phyloP scores from a whole-genome alignment of 257 asterid species.

The Solanum appendiculatum region DNA sequence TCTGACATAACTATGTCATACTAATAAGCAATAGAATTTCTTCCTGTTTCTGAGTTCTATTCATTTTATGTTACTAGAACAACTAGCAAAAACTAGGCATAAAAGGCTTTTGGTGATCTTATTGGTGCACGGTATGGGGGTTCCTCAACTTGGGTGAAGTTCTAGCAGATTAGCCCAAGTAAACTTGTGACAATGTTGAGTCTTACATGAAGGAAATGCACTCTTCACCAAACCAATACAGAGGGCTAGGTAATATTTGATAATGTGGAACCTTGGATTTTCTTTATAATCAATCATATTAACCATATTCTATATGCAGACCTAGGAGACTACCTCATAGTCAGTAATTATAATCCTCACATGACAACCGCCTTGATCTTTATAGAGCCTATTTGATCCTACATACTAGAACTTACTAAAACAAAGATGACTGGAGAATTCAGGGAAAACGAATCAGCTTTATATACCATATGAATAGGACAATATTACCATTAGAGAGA shows the following conservation, averaged over 20 bases:
- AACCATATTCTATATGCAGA: not conserved
- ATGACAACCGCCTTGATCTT: not conserved
- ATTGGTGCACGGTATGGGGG: not conserved
- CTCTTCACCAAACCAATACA: not conserved
- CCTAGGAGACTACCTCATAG: not conserved
- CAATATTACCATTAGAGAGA: not conserved
- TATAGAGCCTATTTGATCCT: not conserved
- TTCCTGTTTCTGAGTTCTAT: not conserved
- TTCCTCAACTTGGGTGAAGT: not conserved
- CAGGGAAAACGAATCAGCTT: not conserved
- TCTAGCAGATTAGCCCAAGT: not conserved
- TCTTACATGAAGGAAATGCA: not conserved
- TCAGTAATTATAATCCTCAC: not conserved
- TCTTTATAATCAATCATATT: not conserved
- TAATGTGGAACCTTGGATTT: not conserved
- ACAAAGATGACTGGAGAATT: not conserved
- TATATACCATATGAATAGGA: not conserved
- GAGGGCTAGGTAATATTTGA: not conserved
- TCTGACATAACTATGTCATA: not conserved
- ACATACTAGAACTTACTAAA: not conserved
- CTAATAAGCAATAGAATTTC: not conserved
- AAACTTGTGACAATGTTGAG: not conserved
- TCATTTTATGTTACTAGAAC: not conserved
- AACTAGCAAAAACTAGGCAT: not conserved
- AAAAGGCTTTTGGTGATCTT: not conserved